These are phyloP conservation scores for Alternaria panax DNA, from an alignment of 2,329 filamentous ascomycete genomes.

Conservation along the genomic window DNA sequence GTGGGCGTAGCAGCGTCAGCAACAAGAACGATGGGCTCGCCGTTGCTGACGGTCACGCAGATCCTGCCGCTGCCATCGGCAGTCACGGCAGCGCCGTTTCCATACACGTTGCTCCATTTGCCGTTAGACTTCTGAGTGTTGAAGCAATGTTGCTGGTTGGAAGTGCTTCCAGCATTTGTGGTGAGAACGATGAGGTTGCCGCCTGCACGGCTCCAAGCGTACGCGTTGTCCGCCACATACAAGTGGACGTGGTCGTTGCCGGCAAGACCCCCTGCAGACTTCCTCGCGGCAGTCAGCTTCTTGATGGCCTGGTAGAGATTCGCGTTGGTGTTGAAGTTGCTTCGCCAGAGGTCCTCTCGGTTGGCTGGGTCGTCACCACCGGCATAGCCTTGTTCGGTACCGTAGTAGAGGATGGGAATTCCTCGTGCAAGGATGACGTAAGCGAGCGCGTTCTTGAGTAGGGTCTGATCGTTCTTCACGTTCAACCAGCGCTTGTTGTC, in stretches of 20 bases:
- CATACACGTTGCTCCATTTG: constrained; percentile 53
- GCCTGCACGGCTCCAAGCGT: constrained; percentile 56
- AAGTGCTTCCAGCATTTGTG: constrained; percentile 53
- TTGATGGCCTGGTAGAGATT: constrained; percentile 42
- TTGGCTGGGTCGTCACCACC: constrained; percentile 51
- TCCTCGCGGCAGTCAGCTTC: constrained; percentile 37
- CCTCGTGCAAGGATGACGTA: constrained; percentile 49
- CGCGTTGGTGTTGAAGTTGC: constrained; percentile 41
- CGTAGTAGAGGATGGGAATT: constrained; percentile 53
- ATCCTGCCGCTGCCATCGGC: constrained; percentile 53
- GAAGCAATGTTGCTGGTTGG: constrained; percentile 54
- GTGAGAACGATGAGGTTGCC: constrained; percentile 58
- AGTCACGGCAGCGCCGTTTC: constrained; percentile 46
- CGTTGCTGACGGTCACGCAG: constrained; percentile 53
- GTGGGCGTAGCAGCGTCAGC: constrained; percentile 23
- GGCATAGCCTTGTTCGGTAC: constrained; percentile 49
- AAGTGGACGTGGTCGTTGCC: constrained; percentile 56
- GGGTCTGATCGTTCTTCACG: constrained; percentile 45
- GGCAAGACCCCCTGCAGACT: constrained; percentile 52
- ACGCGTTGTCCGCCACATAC: constrained; percentile 53
- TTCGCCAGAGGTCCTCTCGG: constrained; percentile 53
- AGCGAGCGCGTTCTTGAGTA: constrained; percentile 51
- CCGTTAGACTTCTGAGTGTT: constrained; percentile 50
- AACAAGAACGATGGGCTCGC: constrained; percentile 54
- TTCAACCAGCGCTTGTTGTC: constrained; percentile 50